Conservation (phyloP, 345 rosid species). For the Theobroma cacao region DNA sequence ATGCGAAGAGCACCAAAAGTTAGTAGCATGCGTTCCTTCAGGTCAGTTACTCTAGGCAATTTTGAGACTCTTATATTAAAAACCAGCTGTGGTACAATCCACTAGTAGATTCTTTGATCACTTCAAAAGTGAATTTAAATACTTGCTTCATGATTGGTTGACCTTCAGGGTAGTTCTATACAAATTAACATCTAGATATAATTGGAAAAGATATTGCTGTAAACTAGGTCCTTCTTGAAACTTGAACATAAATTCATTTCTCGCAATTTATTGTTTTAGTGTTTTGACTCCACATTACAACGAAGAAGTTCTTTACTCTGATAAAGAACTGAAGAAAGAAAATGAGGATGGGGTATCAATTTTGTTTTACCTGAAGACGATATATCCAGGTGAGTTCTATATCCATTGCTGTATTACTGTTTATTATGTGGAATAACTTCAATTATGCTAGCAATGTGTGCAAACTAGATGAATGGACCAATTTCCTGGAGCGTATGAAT, state of each 20-base stretch:
- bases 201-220: neutral
- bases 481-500: conserved; percentile 64
- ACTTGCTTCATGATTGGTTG: neutral
- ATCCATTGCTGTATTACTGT: neutral
- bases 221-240: neutral
- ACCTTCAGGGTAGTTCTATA: neutral
- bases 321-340: conserved; percentile 42
- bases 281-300: conserved; percentile 75
- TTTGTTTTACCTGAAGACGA: conserved; percentile 78
- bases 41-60: conserved; percentile 39
- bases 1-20: conserved; percentile 87
- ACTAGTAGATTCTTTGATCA: neutral
- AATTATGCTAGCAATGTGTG: neutral
- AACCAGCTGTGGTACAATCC: neutral
- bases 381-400: conserved; percentile 63
- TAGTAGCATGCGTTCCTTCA: conserved; percentile 87
- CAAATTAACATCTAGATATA: neutral
- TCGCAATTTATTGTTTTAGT: conserved; percentile 33
- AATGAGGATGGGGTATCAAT: conserved; percentile 89
- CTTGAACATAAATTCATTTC: neutral
- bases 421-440: neutral
- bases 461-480: conserved; percentile 65
- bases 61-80: neutral
- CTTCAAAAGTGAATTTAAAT: neutral
- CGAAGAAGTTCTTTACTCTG: conserved; percentile 75